Evolutionary conservation across 2,329 filamentous ascomycete species (phyloP), one percentile per base, ranked within the genome.

Genomic region (Colletotrichum plurivorum): DNA sequence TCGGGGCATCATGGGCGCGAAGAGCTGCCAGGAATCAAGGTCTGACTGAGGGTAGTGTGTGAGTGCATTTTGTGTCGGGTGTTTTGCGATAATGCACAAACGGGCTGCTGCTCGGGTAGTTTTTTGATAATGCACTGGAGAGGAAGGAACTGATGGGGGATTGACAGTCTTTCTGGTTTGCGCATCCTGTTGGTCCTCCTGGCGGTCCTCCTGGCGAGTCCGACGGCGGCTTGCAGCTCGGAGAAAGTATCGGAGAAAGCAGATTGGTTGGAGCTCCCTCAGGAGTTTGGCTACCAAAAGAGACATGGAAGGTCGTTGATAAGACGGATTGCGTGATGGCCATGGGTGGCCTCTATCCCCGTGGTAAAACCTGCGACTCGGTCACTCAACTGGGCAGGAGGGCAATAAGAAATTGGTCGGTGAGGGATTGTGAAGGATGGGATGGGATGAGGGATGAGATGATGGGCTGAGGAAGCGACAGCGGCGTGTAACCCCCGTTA

Each of bases 161-260:
- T 9, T 31, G 31, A 12, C 8, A 36, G 10, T 36, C 9, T 36
- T 36, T 4, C 31, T 36, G 8, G 8, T 36, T 36, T 36, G 31
- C 31, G 31, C 31, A 36, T 36, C 31, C 27, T 31, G 27, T 10
- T 31, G 27, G 27, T 31, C 1, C n/a, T n/a, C 20, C 20, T 22
- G 20, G 2, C 20, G 20, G 20, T 22, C 20, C 18, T 22, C 1
- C 18, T 43, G 57, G 16, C 36, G n/a, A 60, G 0, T 51, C 22
- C 49, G 45, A 31, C 27, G 31, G 31, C 31, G 31, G 31, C 57
- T 39, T 15, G 31, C 46, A 20, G 51, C 45, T 52, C 57, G 57
- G 57, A 60, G 57, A 60, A 52, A 52, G 57, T 60, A 41, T 60
- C 57, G 57, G 57, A 60, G 57, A 52, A 60, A 10, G 31, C 31